A percentile compares a stretch with the other conserved stretches of the same genome.
Evolutionary conservation across 768 basidiomycete genomes (phyloP).

Genomic region (Suillus subalutaceus): DNA sequence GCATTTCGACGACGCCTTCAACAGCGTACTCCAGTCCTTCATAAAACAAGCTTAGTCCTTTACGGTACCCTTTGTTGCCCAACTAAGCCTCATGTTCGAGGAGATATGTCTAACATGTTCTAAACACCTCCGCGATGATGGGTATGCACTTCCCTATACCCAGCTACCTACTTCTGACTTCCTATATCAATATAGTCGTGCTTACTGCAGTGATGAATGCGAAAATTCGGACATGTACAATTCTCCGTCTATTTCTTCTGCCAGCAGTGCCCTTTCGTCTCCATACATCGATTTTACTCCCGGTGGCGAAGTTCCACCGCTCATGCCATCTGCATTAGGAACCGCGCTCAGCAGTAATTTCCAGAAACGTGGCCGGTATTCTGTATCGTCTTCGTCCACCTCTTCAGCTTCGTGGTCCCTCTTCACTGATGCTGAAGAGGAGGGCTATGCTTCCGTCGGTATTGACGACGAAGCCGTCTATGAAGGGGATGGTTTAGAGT

Average conservation of each 20-base stretch:
- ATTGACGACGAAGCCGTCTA: slow-evolving; percentile 37
- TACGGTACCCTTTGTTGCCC: slow-evolving; percentile 12
- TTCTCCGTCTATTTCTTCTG: slow-evolving; percentile 66
- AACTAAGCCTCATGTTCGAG: slow-evolving; percentile 64
- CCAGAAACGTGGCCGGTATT: slow-evolving; percentile 50
- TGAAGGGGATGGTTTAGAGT: slow-evolving; percentile 39
- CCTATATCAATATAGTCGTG: slow-evolving; percentile 44
- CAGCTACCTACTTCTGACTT: slow-evolving; percentile 15
- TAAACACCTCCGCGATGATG: slow-evolving; percentile 62
- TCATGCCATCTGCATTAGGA: slow-evolving; percentile 61
- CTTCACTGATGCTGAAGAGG: slow-evolving; percentile 66
- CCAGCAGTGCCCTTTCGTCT: slow-evolving; percentile 70
- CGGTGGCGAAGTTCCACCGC: slow-evolving; percentile 67
- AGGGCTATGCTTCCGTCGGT: slow-evolving; percentile 32
- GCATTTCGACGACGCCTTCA: slow-evolving; percentile 15
- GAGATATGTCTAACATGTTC: slow-evolving; percentile 78
- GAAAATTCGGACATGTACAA: slow-evolving; percentile 57
- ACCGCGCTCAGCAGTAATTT: slow-evolving; percentile 47
- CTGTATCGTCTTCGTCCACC: slow-evolving; percentile 63
- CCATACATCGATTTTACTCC: slow-evolving; percentile 57
- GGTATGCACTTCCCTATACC: slow-evolving; percentile 44
- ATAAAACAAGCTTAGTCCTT: slow-evolving; percentile 3
- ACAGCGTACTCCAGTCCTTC: slow-evolving; percentile 9
- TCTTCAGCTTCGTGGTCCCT: slow-evolving; percentile 71
- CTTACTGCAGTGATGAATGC: slow-evolving; percentile 75